These are phyloP conservation scores for Gyrodon lividus DNA, from an alignment of 768 basidiomycete species.

Conservation along the genomic window DNA sequence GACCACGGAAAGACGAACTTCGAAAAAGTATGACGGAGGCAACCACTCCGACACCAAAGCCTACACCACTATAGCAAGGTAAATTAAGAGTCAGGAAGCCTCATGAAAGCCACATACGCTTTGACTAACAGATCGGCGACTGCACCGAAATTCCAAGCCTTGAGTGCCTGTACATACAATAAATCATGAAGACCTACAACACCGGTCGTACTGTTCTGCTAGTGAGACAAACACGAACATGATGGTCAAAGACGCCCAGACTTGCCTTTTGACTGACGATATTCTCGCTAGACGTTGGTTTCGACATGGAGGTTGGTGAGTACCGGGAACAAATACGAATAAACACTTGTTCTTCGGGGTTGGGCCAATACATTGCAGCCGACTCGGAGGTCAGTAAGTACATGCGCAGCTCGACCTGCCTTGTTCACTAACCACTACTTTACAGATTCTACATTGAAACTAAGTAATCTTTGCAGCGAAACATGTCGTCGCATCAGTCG, in stretches of 20 bases:
- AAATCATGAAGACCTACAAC: conserved; percentile 52
- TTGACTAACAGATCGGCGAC: conserved; percentile 86
- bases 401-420: conserved; percentile 10
- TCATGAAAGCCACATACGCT: conserved; percentile 50
- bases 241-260: background rate
- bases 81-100: background rate
- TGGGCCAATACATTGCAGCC: conserved; percentile 1
- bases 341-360: conserved; percentile 12
- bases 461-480: background rate
- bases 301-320: conserved; percentile 42
- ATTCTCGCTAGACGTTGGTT: conserved; percentile 84
- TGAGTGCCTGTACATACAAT: conserved; percentile 19
- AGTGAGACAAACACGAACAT: background rate
- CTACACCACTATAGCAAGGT: conserved; percentile 62
- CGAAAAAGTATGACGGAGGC: conserved; percentile 89
- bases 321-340: conserved; percentile 21
- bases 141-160: conserved; percentile 21
- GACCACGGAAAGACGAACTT: conserved; percentile 52
- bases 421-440: background rate
- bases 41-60: conserved; percentile 86
- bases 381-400: background rate
- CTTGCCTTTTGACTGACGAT: conserved; percentile 84
- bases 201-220: conserved; percentile 72
- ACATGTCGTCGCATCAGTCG: conserved; percentile 76
- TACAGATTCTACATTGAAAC: background rate